Evolutionary conservation across 2,329 filamentous ascomycete species (phyloP).

Genomic region (Sarocladium oryzae): DNA sequence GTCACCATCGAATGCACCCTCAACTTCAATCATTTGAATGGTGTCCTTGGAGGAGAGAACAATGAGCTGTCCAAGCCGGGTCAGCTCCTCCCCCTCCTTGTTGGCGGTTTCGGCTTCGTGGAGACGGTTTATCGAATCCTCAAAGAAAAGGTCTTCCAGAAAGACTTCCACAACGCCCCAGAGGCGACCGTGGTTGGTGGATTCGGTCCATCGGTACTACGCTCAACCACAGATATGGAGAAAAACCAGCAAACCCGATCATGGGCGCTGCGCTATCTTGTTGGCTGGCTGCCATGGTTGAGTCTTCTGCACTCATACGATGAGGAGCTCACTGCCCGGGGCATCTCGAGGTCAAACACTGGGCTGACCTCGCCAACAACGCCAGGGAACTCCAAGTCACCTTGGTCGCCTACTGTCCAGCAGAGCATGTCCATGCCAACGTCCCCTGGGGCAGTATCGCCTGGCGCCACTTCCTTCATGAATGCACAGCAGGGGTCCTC

Average conservation of each 20-base stretch:
- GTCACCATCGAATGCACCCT: slow-evolving; percentile 20
- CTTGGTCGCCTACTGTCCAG: background rate
- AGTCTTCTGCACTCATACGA: slow-evolving; percentile 15
- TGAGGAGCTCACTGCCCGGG: slow-evolving; percentile 4
- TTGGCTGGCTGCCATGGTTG: slow-evolving; percentile 19
- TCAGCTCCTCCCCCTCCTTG: slow-evolving; percentile 18
- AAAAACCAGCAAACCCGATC: slow-evolving; percentile 6
- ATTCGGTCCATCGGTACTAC: slow-evolving; percentile 6
- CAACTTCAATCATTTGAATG: slow-evolving; percentile 20
- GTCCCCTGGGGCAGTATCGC: background rate
- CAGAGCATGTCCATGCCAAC: background rate
- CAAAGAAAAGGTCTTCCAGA: slow-evolving; percentile 12
- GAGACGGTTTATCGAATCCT: slow-evolving; percentile 14
- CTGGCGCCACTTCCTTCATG: background rate
- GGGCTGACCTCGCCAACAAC: background rate
- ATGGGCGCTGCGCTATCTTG: slow-evolving; percentile 13
- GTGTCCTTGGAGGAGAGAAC: slow-evolving; percentile 16
- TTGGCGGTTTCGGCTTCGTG: slow-evolving; percentile 17
- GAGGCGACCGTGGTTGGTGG: background rate
- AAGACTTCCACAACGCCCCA: slow-evolving; percentile 8
- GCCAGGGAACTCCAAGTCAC: background rate
- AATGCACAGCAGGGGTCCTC: background rate
- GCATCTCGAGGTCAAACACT: slow-evolving; percentile 9
- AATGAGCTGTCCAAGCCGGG: slow-evolving; percentile 15
- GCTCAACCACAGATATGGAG: slow-evolving; percentile 7